phyloP scores from a whole-genome alignment of 1,284 basidiomycete genomes.

The Trichosporon sp. region DNA sequence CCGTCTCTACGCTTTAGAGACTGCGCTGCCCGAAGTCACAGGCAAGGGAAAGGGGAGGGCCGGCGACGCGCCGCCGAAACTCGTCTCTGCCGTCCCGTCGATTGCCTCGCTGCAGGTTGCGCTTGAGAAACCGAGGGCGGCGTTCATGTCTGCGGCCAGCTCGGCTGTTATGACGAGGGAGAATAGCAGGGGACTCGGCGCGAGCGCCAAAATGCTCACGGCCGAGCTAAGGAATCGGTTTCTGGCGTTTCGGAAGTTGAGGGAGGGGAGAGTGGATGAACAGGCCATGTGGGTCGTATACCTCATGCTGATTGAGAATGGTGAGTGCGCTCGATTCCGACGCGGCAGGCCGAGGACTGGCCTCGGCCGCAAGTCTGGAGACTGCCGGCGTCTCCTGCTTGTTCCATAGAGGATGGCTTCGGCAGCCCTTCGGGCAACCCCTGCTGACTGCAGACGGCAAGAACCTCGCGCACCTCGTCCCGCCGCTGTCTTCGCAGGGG shows the following conservation, averaged over 20 bases:
- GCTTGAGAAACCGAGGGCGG: not conserved
- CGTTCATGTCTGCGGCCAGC: not conserved
- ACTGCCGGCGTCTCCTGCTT: too few relatives aligned
- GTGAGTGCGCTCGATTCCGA: conserved; percentile 35
- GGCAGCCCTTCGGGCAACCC: too few relatives aligned
- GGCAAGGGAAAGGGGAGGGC: conserved; percentile 1
- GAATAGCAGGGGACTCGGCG: not conserved
- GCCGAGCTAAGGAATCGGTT: conserved; percentile 48
- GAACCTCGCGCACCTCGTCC: conserved; percentile 66
- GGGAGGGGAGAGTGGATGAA: conserved; percentile 34
- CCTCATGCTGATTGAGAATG: conserved; percentile 70
- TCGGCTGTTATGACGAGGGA: not conserved
- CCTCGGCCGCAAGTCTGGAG: too few relatives aligned
- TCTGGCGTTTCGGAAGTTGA: conserved; percentile 40
- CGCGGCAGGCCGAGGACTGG: not conserved
- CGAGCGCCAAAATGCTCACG: conserved; percentile 1
- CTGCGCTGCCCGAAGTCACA: conserved; percentile 3
- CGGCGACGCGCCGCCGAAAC: not conserved
- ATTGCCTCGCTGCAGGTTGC: not conserved
- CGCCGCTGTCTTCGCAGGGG: conserved; percentile 50
- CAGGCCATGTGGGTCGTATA: conserved; percentile 64
- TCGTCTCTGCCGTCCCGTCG: not conserved
- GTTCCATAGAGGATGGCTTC: too few relatives aligned
- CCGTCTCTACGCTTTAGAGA: conserved; percentile 56
- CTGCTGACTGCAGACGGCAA: conserved; percentile 61